Evolutionary conservation across 352 stramenopile genomes (phyloP).

Genomic region (Aphanomyces stellatus): DNA sequence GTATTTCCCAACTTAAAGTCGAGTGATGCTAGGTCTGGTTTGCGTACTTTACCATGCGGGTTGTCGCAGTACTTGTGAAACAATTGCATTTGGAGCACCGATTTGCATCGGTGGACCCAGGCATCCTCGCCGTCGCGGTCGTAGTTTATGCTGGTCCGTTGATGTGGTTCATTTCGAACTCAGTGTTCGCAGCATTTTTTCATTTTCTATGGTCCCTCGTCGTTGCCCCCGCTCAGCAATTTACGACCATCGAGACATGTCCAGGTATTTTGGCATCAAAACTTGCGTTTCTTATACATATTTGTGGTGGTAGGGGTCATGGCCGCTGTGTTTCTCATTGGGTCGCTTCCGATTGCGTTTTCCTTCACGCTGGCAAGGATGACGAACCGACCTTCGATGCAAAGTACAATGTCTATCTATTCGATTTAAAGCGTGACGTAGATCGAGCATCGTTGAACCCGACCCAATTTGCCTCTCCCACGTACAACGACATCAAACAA

Average conservation of each 20-base stretch:
- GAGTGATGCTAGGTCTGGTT: constrained; percentile 3
- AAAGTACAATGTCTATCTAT: background rate
- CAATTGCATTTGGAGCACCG: background rate
- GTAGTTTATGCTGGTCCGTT: background rate
- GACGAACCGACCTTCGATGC: background rate
- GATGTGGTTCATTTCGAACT: background rate
- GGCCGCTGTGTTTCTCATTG: background rate
- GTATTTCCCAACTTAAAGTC: background rate
- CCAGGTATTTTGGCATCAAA: background rate
- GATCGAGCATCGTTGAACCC: background rate
- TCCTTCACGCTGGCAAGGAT: background rate
- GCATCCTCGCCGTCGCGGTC: background rate
- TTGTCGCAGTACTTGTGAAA: background rate
- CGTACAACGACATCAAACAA: constrained; percentile 2
- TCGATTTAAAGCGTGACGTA: background rate
- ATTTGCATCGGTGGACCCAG: constrained; percentile 6
- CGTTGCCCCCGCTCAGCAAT: background rate
- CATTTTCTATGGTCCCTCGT: background rate
- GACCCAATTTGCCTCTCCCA: background rate
- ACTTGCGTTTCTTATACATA: background rate
- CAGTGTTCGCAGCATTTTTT: background rate
- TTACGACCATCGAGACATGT: background rate
- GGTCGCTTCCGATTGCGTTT: background rate
- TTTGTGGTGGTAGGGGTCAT: background rate
- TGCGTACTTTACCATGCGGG: background rate